Percentiles rank a stretch among this genome's conserved stretches.
phyloP scores from a whole-genome alignment of 805 yeast genomes.

The Yueomyces sp. region DNA sequence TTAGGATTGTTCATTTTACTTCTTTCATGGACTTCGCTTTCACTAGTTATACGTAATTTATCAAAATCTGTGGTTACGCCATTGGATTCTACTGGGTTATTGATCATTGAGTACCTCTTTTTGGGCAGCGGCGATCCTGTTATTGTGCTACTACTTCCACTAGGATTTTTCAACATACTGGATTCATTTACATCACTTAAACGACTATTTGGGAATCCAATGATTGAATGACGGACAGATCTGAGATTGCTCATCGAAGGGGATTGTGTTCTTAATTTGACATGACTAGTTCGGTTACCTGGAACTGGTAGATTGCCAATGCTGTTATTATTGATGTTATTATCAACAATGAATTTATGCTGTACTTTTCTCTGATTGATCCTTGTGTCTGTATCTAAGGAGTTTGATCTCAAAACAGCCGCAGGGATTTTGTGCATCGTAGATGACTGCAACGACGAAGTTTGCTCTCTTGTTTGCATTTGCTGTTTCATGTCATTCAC shows the following conservation, averaged over 20 bases:
- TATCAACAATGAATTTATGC: constrained; percentile 1
- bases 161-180: not conserved
- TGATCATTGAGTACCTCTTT: not conserved
- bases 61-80: not conserved
- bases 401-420: constrained; percentile 16
- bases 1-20: not conserved
- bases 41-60: not conserved
- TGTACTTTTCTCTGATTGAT: constrained; percentile 18
- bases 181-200: not conserved
- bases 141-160: not conserved
- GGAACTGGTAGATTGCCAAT: not conserved
- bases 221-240: not conserved
- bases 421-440: constrained; percentile 2
- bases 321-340: not conserved
- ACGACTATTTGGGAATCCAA: not conserved
- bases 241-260: too few species aligned
- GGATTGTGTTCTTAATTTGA: not conserved
- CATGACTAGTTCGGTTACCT: not conserved
- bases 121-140: not conserved
- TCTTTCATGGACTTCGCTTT: not conserved
- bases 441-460: constrained; percentile 19
- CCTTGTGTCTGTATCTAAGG: constrained; percentile 18
- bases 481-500: not conserved
- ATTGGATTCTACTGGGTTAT: not conserved
- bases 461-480: constrained; percentile 15